Evolutionary conservation across 768 basidiomycete species (phyloP).

Genomic region (Boletellus ananiceps): DNA sequence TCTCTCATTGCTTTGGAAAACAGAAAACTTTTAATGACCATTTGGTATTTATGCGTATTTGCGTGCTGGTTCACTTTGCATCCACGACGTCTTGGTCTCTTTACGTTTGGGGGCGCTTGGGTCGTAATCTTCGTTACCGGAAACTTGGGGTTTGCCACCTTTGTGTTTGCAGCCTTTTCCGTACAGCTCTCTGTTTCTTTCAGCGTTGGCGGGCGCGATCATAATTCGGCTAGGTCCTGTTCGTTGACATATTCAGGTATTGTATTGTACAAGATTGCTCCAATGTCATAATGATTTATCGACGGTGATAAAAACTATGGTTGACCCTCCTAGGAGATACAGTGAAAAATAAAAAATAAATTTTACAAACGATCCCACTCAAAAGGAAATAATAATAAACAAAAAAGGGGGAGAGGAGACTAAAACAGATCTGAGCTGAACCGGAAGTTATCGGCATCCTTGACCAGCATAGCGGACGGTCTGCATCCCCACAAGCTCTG

Average conservation of each 20-base stretch:
- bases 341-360: too few species aligned
- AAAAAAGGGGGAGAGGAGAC: too few species aligned
- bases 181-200: too few species aligned
- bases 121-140: background rate
- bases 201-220: background rate
- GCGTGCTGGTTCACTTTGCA: slow-evolving; percentile 21
- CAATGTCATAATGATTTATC: background rate
- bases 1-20: slow-evolving; percentile 4
- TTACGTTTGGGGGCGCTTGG: background rate
- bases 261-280: slow-evolving; percentile 6
- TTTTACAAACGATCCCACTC: background rate
- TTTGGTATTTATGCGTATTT: background rate
- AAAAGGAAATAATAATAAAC: background rate
- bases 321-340: too few species aligned
- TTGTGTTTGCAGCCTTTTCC: too few species aligned
- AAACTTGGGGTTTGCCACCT: background rate
- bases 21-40: slow-evolving; percentile 21
- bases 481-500: slow-evolving; percentile 24
- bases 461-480: slow-evolving; percentile 11
- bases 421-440: background rate
- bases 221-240: background rate
- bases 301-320: too few species aligned
- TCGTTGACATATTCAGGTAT: background rate
- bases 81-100: background rate
- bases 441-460: slow-evolving; percentile 1